phyloP scores from a whole-genome alignment of 2,329 filamentous ascomycete species.

The Xylaria sp. region DNA sequence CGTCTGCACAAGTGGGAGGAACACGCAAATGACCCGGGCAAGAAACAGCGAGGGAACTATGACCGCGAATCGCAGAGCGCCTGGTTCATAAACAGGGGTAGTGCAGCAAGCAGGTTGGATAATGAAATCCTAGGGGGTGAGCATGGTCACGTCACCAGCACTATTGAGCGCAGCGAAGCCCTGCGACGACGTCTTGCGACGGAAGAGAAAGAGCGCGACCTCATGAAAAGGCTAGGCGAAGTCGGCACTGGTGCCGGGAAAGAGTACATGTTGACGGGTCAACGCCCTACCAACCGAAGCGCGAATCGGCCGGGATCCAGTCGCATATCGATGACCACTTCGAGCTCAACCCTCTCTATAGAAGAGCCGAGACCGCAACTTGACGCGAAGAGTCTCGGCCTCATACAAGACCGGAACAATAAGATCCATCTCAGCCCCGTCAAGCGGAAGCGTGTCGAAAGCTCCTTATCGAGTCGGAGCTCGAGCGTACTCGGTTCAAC shows the following conservation, averaged over 20 bases:
- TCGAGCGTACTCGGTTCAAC: constrained; percentile 21
- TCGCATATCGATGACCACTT: constrained; percentile 7
- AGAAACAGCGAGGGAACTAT: constrained; percentile 58
- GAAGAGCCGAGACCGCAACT: constrained; percentile 49
- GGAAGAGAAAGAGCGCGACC: constrained; percentile 76
- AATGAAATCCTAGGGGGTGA: constrained; percentile 57
- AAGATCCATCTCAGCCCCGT: constrained; percentile 67
- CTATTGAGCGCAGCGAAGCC: constrained; percentile 71
- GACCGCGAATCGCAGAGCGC: constrained; percentile 68
- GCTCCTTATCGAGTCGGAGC: constrained; percentile 52
- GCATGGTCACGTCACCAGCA: constrained; percentile 61
- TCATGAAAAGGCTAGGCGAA: constrained; percentile 73
- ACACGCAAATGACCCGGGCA: constrained; percentile 43
- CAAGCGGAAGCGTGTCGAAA: constrained; percentile 69
- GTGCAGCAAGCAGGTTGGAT: constrained; percentile 71
- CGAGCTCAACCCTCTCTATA: constrained; percentile 1
- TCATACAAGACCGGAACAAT: constrained; percentile 52
- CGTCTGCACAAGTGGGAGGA: constrained; percentile 39
- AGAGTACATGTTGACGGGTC: constrained; percentile 71
- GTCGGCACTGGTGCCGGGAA: constrained; percentile 73
- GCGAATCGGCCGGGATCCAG: constrained; percentile 29
- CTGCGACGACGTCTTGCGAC: constrained; percentile 71
- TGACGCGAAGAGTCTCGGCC: constrained; percentile 58
- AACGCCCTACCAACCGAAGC: constrained; percentile 26
- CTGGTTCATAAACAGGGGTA: constrained; percentile 64